Conservation (phyloP, 805 yeast species). For the Millerago galiae region DNA sequence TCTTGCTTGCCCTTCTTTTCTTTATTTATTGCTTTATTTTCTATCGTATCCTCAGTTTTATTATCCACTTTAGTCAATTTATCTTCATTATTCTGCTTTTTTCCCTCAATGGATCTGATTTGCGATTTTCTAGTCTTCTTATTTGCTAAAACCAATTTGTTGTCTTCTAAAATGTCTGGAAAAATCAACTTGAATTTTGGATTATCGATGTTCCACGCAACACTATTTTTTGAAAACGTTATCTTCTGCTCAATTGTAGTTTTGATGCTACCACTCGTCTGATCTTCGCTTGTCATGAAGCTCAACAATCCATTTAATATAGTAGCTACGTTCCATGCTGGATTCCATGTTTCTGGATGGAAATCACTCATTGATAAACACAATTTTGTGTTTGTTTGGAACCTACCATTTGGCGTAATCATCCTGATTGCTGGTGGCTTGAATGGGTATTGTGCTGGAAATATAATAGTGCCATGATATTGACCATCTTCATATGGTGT, state of each 20-base stretch:
- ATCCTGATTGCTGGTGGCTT: conserved; percentile 83
- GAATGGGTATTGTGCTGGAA: conserved; percentile 82
- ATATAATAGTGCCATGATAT: conserved; percentile 77
- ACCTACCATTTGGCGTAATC: conserved; percentile 86
- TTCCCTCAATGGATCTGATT: not conserved
- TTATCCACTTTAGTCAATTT: not conserved
- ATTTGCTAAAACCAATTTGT: not conserved
- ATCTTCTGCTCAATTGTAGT: conserved; percentile 49
- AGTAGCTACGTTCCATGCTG: conserved; percentile 89
- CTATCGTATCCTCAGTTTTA: too few species aligned
- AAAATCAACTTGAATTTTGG: conserved; percentile 48
- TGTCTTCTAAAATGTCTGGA: conserved; percentile 30
- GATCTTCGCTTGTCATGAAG: conserved; percentile 82
- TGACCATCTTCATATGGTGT: conserved; percentile 83
- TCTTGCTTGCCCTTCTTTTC: too few species aligned
- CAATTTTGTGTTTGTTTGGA: conserved; percentile 64
- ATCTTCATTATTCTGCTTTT: not conserved
- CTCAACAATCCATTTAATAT: conserved; percentile 80
- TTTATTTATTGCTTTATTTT: too few species aligned
- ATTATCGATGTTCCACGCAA: conserved; percentile 19
- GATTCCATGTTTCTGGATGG: conserved; percentile 94
- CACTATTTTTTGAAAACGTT: conserved; percentile 49
- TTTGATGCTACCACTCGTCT: conserved; percentile 73
- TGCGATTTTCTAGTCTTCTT: conserved; percentile 1
- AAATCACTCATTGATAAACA: conserved; percentile 87